Evolutionary conservation across 352 stramenopile species (phyloP), one percentile per base, ranked within the genome.

Genomic region (Pseudoperonospora humuli): DNA sequence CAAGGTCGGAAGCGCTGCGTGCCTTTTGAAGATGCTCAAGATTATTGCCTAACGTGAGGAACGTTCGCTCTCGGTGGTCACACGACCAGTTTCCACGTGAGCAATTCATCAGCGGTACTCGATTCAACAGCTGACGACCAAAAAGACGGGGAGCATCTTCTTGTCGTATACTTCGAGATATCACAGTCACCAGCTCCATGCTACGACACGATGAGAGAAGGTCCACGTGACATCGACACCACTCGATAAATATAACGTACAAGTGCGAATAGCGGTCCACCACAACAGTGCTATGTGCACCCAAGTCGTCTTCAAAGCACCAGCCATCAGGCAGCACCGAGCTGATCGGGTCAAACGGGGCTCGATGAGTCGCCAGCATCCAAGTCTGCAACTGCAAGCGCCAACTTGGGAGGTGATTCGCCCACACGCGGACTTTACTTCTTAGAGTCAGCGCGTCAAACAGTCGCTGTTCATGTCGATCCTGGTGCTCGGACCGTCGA

Each of bases 361-460:
- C 24, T 41, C 38, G 32, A 19, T 73, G 64, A 7, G 52, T 53
- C 13, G 62, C 42, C 2, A 78, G 41, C 42, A 78, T 50, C 67
- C 67, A 73, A 2, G 40, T 53, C 36, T 73, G 48, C 7, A 78
- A 51, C 26, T 78, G 53, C 10, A 34, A 50, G 2, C 51, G 43
- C 67, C 67, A 77, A 13, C 50, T 71, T 17, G 63, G 56, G 5
- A 72, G 44, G 37, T 71, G 44, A 39, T 74, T 74, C 9, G 47
- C 60, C 67, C 67, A 77, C 18, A 77, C 50, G 14, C 32, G 27
- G 25, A 62, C 29, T 40, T 51, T 65, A 26, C 39, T 62, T 17
- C 37, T 15, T 5, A 64, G 29, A 7, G 41, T 45, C 28, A 75
- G 34, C 8, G 32, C 15, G 17, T 75, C 57, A 39, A 75, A 69